Evolutionary conservation across 768 basidiomycete genomes (phyloP), one percentile per base, ranked within the genome.

Genomic region (Botryobasidium botryosum): DNA sequence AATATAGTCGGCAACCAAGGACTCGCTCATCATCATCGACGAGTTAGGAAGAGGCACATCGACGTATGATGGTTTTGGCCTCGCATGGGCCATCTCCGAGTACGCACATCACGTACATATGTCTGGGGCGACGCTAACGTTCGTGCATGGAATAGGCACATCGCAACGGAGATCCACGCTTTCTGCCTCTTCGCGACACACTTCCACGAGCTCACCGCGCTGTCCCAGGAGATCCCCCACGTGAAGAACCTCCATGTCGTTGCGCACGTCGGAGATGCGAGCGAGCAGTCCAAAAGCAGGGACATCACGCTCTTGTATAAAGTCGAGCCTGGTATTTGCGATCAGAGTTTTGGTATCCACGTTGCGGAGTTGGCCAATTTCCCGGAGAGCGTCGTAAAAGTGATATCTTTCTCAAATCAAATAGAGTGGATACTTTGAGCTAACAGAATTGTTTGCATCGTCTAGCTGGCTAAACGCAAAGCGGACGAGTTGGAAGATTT

Each of bases 1-100:
- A 23, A 28, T 38, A 32, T 45, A 94, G 88, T 80, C 85, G 24
- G 90, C 94, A 0, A 85, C 86, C 0, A 78, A 77, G 53, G 77
- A 97, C 59, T 96, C 90, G 1, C 64, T 99, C 32, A 80, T 99
- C 49, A 92, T 99, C 56, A 97, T 99, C 40, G 94, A 99, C 58
- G 94, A 99, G 61, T 73, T 97, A 4, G 88, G 92, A 25, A 68
- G 90, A 65, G 90, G 91, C 5, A 94, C 91, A 1, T 94, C 91
- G 0, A 96, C 92, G 0, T 92, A 92, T 52, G 92, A 99, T 58
- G 92, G 92, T 4, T 96, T 96, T 54, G 92, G 91, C 5, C 70
- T 99, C 5, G 94, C 94, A 0, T 99, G 92, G 92, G 88, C 92
- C 1, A 97, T 97, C 53, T 92, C 88, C 42, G 94, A 99, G 91